Percentiles rank a stretch among this genome's conserved stretches.
Evolutionary conservation across 2,329 filamentous ascomycete species (phyloP).

Genomic region (Calonectria henricotiae): DNA sequence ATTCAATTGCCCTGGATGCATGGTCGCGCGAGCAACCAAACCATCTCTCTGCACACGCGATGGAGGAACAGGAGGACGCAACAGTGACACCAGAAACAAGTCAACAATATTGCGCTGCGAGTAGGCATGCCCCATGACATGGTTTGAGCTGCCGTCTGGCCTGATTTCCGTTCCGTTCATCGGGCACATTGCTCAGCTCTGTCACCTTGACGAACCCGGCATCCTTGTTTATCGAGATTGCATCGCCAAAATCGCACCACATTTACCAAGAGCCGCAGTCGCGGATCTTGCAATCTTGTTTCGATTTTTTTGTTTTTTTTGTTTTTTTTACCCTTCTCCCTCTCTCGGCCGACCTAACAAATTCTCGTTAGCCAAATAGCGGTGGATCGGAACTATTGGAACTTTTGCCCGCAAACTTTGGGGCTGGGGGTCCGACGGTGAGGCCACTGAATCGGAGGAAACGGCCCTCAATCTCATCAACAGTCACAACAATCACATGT

Average conservation of each 20-base stretch:
- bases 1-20: not conserved
- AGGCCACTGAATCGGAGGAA: not conserved
- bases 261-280: not conserved
- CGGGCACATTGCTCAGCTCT: slow-evolving; percentile 9
- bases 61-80: not conserved
- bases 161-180: not conserved
- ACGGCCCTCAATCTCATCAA: not conserved
- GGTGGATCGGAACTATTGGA: slow-evolving; percentile 3
- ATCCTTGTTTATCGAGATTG: slow-evolving; percentile 7
- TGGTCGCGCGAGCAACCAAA: not conserved
- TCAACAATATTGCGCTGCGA: not conserved
- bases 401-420: not conserved
- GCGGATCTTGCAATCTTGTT: not conserved
- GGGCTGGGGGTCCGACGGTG: not conserved
- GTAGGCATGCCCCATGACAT: not conserved
- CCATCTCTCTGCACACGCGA: not conserved
- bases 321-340: too few relatives aligned
- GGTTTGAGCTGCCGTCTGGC: not conserved
- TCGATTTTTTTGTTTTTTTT: not conserved
- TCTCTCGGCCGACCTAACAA: not conserved
- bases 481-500: slow-evolving; percentile 8
- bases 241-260: slow-evolving; percentile 10
- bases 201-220: not conserved
- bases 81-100: not conserved
- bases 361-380: not conserved